Conservation (phyloP, 2,329 filamentous ascomycete species). For the Thielaviopsis euricoi region DNA sequence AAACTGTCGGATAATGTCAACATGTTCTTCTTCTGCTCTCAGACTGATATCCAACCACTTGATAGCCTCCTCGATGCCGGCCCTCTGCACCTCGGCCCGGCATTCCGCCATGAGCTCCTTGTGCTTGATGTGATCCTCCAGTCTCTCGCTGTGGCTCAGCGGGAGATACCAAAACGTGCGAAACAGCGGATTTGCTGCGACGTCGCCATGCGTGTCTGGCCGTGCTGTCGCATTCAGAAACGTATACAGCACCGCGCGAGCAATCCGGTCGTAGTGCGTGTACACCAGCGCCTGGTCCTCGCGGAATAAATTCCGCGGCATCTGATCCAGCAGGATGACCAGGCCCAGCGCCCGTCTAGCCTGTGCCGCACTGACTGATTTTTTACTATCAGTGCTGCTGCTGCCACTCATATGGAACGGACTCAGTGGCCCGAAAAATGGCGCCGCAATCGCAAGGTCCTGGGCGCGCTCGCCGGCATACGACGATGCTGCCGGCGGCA, state of each 20-base stretch:
- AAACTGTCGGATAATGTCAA: constrained; percentile 33
- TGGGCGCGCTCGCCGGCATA: constrained; percentile 4
- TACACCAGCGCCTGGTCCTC: constrained; percentile 31
- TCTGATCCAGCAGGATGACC: constrained; percentile 43
- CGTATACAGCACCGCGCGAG: constrained; percentile 24
- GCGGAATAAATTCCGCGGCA: constrained; percentile 45
- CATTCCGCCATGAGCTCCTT: constrained; percentile 18
- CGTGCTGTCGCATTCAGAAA: constrained; percentile 12
- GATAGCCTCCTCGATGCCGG: constrained; percentile 14
- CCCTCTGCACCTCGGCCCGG: constrained; percentile 19
- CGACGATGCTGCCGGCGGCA: constrained; percentile 15
- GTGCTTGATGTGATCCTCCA: constrained; percentile 26
- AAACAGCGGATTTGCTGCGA: constrained; percentile 22
- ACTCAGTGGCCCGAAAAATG: constrained; percentile 5
- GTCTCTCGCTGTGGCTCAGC: constrained; percentile 40
- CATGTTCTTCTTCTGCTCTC: constrained; percentile 26
- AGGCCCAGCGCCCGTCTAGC: constrained; percentile 30
- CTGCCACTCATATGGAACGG: neutral
- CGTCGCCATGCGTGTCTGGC: constrained; percentile 14
- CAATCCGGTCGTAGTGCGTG: constrained; percentile 37
- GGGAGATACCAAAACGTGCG: constrained; percentile 44
- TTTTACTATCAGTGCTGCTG: too few species aligned
- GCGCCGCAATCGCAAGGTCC: constrained; percentile 5
- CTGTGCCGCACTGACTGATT: neutral
- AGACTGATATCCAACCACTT: neutral